These are phyloP conservation scores for Sungouiella blattae DNA, from an alignment of 805 yeast species.

Conservation along the genomic window DNA sequence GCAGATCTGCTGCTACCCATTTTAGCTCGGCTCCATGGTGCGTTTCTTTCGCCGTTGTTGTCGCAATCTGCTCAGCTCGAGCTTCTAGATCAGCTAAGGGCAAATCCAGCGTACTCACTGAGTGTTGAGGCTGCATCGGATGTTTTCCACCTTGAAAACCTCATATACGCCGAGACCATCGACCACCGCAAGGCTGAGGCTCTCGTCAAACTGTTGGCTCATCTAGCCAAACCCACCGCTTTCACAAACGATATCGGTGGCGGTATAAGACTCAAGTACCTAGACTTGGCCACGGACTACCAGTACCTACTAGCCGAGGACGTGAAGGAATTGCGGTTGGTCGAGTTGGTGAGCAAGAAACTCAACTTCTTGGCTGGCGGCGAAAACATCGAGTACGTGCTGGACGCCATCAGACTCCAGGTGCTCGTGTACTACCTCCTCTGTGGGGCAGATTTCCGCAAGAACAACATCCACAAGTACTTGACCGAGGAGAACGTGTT, in stretches of 20 bases:
- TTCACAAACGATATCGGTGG: too few species aligned
- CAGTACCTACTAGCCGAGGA: conserved; percentile 17
- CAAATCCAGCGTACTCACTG: too few species aligned
- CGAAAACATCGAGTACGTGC: background rate
- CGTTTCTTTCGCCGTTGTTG: too few species aligned
- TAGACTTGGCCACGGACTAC: conserved; percentile 33
- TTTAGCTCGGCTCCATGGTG: too few species aligned
- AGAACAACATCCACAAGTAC: conserved; percentile 20
- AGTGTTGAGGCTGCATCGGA: background rate
- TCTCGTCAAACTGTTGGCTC: conserved; percentile 6
- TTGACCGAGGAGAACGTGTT: conserved; percentile 8
- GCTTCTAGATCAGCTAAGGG: too few species aligned
- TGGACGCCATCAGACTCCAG: background rate
- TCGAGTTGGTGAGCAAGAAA: conserved; percentile 33
- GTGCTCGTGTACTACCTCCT: conserved; percentile 29
- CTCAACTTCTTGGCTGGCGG: conserved; percentile 10
- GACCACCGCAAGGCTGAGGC: conserved; percentile 2
- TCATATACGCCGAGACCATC: background rate
- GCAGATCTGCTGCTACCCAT: too few species aligned
- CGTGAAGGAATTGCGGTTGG: conserved; percentile 13
- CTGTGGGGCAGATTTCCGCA: conserved; percentile 33
- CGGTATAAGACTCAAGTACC: conserved; percentile 25
- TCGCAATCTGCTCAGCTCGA: too few species aligned
- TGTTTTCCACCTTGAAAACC: background rate
- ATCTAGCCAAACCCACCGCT: too few species aligned